phyloP scores from a whole-genome alignment of 371 early-diverging fungal species.

The Saksenaea vasiformis region DNA sequence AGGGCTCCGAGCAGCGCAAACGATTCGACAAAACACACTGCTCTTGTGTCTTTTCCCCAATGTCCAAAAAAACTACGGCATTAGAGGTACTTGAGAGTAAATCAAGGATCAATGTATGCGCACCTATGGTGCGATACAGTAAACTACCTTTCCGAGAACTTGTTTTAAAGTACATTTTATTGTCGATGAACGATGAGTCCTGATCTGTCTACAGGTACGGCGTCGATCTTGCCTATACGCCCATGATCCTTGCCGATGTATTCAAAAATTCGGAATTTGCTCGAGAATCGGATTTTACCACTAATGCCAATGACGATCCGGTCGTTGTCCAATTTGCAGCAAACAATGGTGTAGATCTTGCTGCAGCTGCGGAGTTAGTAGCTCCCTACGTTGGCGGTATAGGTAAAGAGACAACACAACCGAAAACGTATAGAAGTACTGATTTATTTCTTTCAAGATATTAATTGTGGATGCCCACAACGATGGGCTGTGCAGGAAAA shows the following conservation, averaged over 20 bases:
- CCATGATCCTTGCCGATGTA: constrained; percentile 97
- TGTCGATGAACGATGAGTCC: not conserved
- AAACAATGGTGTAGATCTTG: constrained; percentile 75
- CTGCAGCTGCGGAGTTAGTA: constrained; percentile 84
- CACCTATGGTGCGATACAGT: constrained; percentile 98
- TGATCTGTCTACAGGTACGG: constrained; percentile 65
- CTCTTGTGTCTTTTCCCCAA: no score
- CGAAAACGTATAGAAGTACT: not conserved
- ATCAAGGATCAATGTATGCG: constrained; percentile 77
- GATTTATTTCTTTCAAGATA: constrained; percentile 38
- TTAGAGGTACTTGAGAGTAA: constrained; percentile 54
- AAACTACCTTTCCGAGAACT: constrained; percentile 93
- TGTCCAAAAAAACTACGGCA: constrained; percentile 24
- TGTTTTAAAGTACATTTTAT: constrained; percentile 67
- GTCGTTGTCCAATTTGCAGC: constrained; percentile 96
- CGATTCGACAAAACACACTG: no score
- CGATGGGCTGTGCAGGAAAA: constrained; percentile 84
- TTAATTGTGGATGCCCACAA: constrained; percentile 91
- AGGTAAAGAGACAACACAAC: constrained; percentile 22
- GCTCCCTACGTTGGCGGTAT: constrained; percentile 80
- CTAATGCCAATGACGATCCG: constrained; percentile 76
- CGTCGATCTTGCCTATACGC: constrained; percentile 94
- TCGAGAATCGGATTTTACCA: constrained; percentile 82
- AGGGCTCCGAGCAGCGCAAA: no score
- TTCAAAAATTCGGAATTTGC: constrained; percentile 84